These are phyloP conservation scores for Detonula confervacea DNA, from an alignment of 352 stramenopile species.

Conservation along the genomic window DNA sequence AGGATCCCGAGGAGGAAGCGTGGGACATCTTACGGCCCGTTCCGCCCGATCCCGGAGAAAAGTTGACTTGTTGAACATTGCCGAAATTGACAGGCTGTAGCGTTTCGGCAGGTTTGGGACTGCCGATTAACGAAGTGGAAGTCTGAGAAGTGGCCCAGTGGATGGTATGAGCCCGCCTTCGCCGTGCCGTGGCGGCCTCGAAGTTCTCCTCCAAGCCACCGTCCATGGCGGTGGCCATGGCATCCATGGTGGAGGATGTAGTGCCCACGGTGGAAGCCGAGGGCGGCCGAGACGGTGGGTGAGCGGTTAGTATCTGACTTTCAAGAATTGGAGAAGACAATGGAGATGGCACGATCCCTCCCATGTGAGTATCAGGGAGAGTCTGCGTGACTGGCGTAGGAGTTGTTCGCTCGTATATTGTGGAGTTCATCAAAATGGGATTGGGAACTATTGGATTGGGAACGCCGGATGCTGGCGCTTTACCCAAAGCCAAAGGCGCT, in stretches of 20 bases:
- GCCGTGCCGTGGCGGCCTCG: neutral
- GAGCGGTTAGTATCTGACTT: slow-evolving; percentile 2
- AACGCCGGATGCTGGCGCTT: neutral
- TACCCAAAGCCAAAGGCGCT: too few relatives aligned
- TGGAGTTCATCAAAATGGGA: neutral
- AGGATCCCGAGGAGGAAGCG: too few relatives aligned
- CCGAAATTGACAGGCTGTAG: slow-evolving; percentile 27
- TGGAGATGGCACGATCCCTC: slow-evolving; percentile 3
- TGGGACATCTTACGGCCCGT: slow-evolving; percentile 2
- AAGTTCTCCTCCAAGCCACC: neutral
- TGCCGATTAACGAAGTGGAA: too few relatives aligned
- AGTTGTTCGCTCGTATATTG: too few relatives aligned
- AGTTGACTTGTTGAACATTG: neutral
- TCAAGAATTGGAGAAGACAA: slow-evolving; percentile 25
- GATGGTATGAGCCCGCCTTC: neutral
- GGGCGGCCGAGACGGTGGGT: neutral
- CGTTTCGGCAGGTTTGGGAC: neutral
- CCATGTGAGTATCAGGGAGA: too few relatives aligned
- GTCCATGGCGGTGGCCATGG: neutral
- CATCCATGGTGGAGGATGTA: neutral
- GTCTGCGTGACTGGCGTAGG: too few relatives aligned
- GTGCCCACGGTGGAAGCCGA: neutral
- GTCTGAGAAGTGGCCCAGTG: neutral
- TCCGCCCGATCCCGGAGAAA: neutral
- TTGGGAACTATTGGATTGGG: slow-evolving; percentile 5